phyloP scores from a whole-genome alignment of 2,329 filamentous ascomycete species.

The Fusarium pininemorale region DNA sequence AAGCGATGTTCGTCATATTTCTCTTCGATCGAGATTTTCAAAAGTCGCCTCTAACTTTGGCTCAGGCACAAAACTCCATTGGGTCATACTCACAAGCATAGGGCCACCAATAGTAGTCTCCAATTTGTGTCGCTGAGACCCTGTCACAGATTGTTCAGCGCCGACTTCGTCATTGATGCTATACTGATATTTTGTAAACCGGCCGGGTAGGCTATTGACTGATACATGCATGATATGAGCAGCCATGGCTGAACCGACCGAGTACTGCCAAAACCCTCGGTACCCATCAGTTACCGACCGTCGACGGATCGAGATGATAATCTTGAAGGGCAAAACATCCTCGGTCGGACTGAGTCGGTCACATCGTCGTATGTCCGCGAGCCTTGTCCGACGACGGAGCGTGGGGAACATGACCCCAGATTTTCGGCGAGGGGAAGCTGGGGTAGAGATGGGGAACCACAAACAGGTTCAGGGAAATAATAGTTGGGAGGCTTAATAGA shows the following conservation, averaged over 20 bases:
- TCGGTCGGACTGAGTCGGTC: conserved; percentile 32
- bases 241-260: neutral
- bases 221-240: neutral
- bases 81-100: neutral
- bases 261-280: neutral
- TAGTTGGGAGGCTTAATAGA: neutral
- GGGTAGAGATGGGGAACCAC: conserved; percentile 31
- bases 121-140: neutral
- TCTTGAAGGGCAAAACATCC: neutral
- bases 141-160: neutral
- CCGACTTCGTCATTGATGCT: conserved; percentile 20
- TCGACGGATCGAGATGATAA: neutral
- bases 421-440: conserved; percentile 35
- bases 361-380: conserved; percentile 35
- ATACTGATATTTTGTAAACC: neutral
- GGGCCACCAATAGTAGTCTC: neutral
- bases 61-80: conserved; percentile 1
- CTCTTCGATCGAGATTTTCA: conserved; percentile 7
- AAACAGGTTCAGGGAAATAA: neutral
- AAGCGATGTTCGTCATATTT: conserved; percentile 7
- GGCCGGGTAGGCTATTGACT: neutral
- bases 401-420: conserved; percentile 35
- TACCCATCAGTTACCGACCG: conserved; percentile 16
- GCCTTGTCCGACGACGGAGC: conserved; percentile 10
- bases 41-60: neutral